Evolutionary conservation across 108 stramenopile species (phyloP), one percentile per base, ranked within the genome.

Genomic region (Stephanodiscus minutulus): DNA sequence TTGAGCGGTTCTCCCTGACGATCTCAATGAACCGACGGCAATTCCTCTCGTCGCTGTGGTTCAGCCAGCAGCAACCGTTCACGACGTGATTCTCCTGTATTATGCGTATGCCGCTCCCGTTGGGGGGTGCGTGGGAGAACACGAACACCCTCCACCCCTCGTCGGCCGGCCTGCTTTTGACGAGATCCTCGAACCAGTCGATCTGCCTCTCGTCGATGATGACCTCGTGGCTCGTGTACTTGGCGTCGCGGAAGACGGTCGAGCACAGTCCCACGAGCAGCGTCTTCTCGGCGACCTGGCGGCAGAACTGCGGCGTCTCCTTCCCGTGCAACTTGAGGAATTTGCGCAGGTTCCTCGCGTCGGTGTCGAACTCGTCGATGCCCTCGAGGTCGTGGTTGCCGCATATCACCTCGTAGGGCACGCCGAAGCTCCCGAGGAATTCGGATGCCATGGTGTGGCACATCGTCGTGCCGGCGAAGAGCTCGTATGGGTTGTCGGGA

Each of bases 131-230:
- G 74, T 98, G 97, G 0, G 95, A 79, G 72, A 97, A 97, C n/a
- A 97, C 95, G 54, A 97, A 82, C 17, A 98, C 86, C 47, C 85
- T 87, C 97, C 97, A 98, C 2, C 95, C 96, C 7, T 98, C 94
- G 9, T 81, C 76, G 28, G 82, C 86, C 0, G 93, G 92, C 69
- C 95, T 85, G 7, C 52, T 69, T 43, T 77, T 76, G 0, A 96
- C 52, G 44, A 80, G 41, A 1, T 93, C 49, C 49, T 91, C 90
- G 75, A 98, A 96, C 97, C 97, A 98, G 27, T 76, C 76, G 41
- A 96, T 75, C 76, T 98, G 97, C 1, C 73, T 88, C 2, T 88
- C 74, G 70, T 96, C 94, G 65, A 98, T 86, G 69, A 70, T 84
- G 1, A 97, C 96, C 73, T 98, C 97, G 76, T 98, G 97, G 24